These are phyloP conservation scores for Metschnikowia hibisci DNA, from an alignment of 805 yeast genomes.

Conservation along the genomic window DNA sequence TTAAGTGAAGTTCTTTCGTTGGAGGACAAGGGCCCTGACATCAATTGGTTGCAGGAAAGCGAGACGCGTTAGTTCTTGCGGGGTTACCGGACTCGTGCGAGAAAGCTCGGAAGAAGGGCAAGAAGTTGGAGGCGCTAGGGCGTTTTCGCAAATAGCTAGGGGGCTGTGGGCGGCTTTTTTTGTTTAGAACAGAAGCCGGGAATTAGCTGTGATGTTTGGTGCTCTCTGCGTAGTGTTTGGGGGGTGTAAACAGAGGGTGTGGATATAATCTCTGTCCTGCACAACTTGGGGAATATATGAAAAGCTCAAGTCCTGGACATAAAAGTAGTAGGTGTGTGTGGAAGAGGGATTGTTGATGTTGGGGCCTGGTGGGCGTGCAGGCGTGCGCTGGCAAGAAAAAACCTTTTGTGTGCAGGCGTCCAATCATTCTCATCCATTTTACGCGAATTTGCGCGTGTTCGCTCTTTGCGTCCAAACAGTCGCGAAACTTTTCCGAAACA, in stretches of 20 bases:
- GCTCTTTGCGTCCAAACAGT: not conserved
- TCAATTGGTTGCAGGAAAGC: not conserved
- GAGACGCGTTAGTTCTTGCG: conserved; percentile 1
- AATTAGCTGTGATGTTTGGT: conserved; percentile 1
- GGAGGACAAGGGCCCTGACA: conserved; percentile 22
- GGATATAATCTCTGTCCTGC: conserved; percentile 21
- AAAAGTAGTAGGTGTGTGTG: conserved; percentile 23
- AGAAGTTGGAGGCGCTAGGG: not conserved
- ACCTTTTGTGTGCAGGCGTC: conserved; percentile 11
- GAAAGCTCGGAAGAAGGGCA: not conserved
- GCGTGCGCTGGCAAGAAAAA: conserved; percentile 15
- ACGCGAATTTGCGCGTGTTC: not conserved
- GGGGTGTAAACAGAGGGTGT: conserved; percentile 16
- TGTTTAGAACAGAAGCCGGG: not conserved
- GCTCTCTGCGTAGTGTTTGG: not conserved
- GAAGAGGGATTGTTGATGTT: conserved; percentile 18
- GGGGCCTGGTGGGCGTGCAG: conserved; percentile 14
- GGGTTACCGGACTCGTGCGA: not conserved
- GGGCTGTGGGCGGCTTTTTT: not conserved
- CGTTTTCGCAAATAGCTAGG: not conserved
- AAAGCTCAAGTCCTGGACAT: conserved; percentile 20
- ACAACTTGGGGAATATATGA: conserved; percentile 15
- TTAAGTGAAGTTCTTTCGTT: conserved; percentile 18
- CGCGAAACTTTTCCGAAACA: too few relatives aligned
- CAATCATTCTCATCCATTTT: conserved; percentile 5